phyloP scores from a whole-genome alignment of 345 rosid genomes.

The Geranium rotundifolium region DNA sequence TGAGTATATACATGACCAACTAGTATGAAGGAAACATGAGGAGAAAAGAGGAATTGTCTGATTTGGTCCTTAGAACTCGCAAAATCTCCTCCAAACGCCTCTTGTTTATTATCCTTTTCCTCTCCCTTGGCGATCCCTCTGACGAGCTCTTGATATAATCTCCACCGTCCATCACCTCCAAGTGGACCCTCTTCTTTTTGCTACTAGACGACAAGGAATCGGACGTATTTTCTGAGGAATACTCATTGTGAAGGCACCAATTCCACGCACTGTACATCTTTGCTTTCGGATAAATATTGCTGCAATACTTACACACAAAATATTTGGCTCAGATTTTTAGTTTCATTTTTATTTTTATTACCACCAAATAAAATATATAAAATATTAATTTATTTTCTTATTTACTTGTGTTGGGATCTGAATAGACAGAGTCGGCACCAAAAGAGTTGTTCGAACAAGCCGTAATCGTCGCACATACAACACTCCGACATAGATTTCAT shows the following conservation, averaged over 20 bases:
- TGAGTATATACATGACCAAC: too few relatives aligned
- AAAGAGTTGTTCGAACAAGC: constrained; percentile 44
- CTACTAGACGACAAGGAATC: constrained; percentile 26
- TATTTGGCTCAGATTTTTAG: too few relatives aligned
- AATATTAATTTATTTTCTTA: background rate
- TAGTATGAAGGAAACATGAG: too few relatives aligned
- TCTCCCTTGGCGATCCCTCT: constrained; percentile 10
- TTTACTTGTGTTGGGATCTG: constrained; percentile 66
- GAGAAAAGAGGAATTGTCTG: too few relatives aligned
- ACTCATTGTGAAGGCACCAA: constrained; percentile 46
- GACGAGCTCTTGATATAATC: background rate
- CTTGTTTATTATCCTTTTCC: constrained; percentile 38
- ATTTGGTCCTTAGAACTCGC: constrained; percentile 13
- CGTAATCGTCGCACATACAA: constrained; percentile 71
- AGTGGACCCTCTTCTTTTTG: constrained; percentile 14
- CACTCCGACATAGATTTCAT: constrained; percentile 27
- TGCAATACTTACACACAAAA: constrained; percentile 37
- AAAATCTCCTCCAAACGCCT: constrained; percentile 33
- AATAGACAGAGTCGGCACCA: constrained; percentile 47
- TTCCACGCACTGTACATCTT: constrained; percentile 47
- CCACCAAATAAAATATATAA: too few relatives aligned
- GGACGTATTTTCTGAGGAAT: constrained; percentile 20
- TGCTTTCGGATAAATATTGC: constrained; percentile 56
- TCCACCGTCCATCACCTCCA: background rate
- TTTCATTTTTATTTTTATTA: too few relatives aligned